Base-by-base conservation (phyloP, 306 rosid genomes). In the Vigna reflexopilosa region DNA sequence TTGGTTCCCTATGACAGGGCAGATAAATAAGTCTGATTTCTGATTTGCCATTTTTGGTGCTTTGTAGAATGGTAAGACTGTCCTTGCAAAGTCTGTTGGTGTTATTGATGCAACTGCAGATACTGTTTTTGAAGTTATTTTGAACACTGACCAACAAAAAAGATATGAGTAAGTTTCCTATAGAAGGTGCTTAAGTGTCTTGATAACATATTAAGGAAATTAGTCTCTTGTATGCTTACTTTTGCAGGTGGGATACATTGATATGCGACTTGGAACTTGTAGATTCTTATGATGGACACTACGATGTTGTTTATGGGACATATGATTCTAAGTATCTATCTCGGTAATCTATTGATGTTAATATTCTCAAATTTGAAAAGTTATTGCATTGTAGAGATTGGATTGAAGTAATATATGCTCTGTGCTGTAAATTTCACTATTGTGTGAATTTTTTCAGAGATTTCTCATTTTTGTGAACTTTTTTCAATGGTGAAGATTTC, bases 231-330 rank as follows among this genome's bases (percentile, higher is more conserved):
- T 61, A 26, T 73, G n/a, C 20, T 57, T 55, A 19, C 49, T 55
- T 65, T 80, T 80, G 64, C 89, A 95, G 98, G 88, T 95, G 98
- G 98, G 98, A 95, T 88, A 88, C 85, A 88, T 90, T 95, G 85
- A 89, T 92, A 69, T 89, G 93, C 68, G 96, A 92, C 88, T 87
- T 92, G 85, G 98, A 92, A 83, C 78, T 86, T 79, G 77, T 95
- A 77, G 96, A 95, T 77, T 82, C 96, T 80, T 89, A 80, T 63
- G 96, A 91, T 70, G 98, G 98, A 68, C 97, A 95, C 75, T 91
- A 81, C 73, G 98, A 95, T 78, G 90, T 92, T 83, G 91, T 95
- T 54, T 92, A 95, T 52, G 98, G 98, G 79, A 92, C 88, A 70
- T 91, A 83, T 83, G 92, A 92, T 81, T 97, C 98, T 48, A 92